These are phyloP conservation scores for Breynia disticha DNA, from an alignment of 441 rosid genomes.

Conservation along the genomic window DNA sequence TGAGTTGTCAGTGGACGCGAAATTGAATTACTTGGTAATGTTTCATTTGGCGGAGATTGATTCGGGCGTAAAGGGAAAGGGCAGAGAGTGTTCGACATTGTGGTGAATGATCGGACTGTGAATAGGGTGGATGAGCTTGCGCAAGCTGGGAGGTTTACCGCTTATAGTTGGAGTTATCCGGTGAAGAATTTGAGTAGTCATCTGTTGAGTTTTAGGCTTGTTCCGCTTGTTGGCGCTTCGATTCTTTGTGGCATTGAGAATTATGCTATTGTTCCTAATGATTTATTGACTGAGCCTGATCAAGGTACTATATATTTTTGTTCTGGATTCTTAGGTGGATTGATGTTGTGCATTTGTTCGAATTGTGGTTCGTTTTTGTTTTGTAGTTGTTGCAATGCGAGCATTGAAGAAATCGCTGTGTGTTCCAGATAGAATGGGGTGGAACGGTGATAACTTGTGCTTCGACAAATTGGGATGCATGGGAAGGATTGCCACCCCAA, in stretches of 20 bases:
- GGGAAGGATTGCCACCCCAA: slow-evolving; percentile 89
- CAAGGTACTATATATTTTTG: slow-evolving; percentile 38
- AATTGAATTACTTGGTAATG: slow-evolving; percentile 85
- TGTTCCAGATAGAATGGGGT: slow-evolving; percentile 92
- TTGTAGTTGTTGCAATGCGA: slow-evolving; percentile 70
- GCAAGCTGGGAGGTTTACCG: slow-evolving; percentile 64
- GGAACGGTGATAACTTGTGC: slow-evolving; percentile 99
- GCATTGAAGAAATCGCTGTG: slow-evolving; percentile 82
- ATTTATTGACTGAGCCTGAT: slow-evolving; percentile 64
- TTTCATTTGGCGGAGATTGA: slow-evolving; percentile 95
- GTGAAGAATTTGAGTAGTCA: slow-evolving; percentile 60
- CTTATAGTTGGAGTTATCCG: slow-evolving; percentile 40
- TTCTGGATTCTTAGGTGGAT: background rate
- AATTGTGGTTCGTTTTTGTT: background rate
- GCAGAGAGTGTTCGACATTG: slow-evolving; percentile 65
- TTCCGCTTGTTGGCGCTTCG: slow-evolving; percentile 55
- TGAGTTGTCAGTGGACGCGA: slow-evolving; percentile 68
- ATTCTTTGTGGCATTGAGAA: slow-evolving; percentile 80
- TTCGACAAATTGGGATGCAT: slow-evolving; percentile 95
- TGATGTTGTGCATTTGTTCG: background rate
- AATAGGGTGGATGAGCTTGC: slow-evolving; percentile 60
- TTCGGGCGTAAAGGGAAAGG: slow-evolving; percentile 44
- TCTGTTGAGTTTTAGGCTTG: slow-evolving; percentile 43
- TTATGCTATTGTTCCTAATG: slow-evolving; percentile 82
- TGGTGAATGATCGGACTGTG: slow-evolving; percentile 58